phyloP scores from a whole-genome alignment of 2,329 filamentous ascomycete genomes.

The Coleophoma cylindrospora region DNA sequence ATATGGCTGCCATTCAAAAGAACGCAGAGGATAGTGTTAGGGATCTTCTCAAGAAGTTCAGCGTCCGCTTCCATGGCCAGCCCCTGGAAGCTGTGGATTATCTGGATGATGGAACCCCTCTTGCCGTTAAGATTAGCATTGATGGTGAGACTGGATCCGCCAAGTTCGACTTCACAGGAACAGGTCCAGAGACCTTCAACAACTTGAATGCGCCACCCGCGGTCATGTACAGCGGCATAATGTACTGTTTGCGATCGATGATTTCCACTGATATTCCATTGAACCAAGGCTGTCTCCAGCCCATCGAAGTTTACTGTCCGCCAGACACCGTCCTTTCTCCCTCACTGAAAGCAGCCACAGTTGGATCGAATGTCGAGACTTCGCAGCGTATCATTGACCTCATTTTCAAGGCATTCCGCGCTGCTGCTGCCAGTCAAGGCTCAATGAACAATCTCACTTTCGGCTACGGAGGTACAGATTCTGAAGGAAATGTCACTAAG shows the following conservation, averaged over 20 bases:
- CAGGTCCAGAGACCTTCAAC: constrained; percentile 67
- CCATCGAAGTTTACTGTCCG: constrained; percentile 66
- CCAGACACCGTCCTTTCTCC: constrained; percentile 66
- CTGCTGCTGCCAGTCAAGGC: constrained; percentile 71
- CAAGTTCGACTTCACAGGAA: constrained; percentile 70
- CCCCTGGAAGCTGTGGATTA: constrained; percentile 67
- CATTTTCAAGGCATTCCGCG: constrained; percentile 70
- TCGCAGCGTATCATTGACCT: constrained; percentile 63
- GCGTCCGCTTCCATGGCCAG: constrained; percentile 58
- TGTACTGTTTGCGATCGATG: constrained; percentile 74
- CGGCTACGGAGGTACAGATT: constrained; percentile 64
- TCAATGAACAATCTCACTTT: constrained; percentile 81
- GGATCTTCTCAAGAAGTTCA: constrained; percentile 63
- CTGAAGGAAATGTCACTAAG: constrained; percentile 49
- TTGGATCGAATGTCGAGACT: constrained; percentile 39
- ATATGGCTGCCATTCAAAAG: constrained; percentile 74
- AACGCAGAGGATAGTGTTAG: constrained; percentile 72
- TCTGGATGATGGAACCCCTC: constrained; percentile 79
- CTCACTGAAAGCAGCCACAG: constrained; percentile 67
- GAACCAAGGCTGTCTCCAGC: constrained; percentile 75
- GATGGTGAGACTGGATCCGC: constrained; percentile 67
- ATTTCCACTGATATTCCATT: constrained; percentile 77
- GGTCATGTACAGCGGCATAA: constrained; percentile 75
- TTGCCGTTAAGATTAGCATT: constrained; percentile 66
- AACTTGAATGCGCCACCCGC: constrained; percentile 76